Base-by-base conservation (phyloP, 495 filamentous ascomycete species). In the Clavariopsis aquatica region DNA sequence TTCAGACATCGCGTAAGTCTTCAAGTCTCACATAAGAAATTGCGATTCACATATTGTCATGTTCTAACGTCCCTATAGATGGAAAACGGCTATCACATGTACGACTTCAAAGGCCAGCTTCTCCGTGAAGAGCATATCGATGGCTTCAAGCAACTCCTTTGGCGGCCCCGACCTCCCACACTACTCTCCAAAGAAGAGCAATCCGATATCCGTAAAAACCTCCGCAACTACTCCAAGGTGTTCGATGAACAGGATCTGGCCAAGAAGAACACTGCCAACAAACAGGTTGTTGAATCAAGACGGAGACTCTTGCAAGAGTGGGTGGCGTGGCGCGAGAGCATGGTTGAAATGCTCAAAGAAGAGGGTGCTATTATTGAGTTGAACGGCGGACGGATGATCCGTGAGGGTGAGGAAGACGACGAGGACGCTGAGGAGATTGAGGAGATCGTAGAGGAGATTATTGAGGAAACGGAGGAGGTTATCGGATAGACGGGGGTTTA, bases 61-160 rank as follows among this genome's bases (percentile, higher is more conserved):
- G 2, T 43, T 15, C 38, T 43, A 43, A 43, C 38, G n/a, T 1
- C 31, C 15, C 34, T 43, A 15, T 69, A 98, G 92, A 96, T 96
- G 91, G 95, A 98, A 81, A 98, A 97, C 75, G 94, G 94, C 70
- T 98, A 96, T 81, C 93, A 97, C 76, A 75, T 98, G 52, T 96
- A 96, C 85, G 92, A 96, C 78, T 98, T 98, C 85, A 87, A 87
- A 75, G 95, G 94, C 57, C 85, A 85, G 66, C 86, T 89, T 52
- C 85, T 98, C 22, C 89, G 93, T 65, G 95, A 98, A 77, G 90
- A 97, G 76, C 88, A 84, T 54, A 85, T 96, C 66, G 95, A 98
- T 55, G 93, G 93, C 74, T 97, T 98, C 86, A 96, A 97, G 83
- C 94, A 98, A 79, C 89, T 90, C 78, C 68, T 87, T 57, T 98